These are phyloP conservation scores for Chimonanthus salicifolius DNA, from an alignment of 164 flowering plant genomes.

Conservation along the genomic window DNA sequence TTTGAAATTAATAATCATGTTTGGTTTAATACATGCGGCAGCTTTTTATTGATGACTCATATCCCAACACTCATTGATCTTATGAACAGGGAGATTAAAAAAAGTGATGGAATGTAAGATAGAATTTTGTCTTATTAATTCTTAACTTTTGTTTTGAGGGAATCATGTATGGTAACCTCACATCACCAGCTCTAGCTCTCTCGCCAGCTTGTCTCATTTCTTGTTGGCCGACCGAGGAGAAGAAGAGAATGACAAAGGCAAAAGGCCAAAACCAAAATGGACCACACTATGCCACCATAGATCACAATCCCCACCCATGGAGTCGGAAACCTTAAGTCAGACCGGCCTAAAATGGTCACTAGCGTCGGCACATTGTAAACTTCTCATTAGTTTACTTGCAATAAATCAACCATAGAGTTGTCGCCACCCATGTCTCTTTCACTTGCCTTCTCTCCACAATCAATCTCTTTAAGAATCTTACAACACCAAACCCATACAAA, in stretches of 20 bases:
- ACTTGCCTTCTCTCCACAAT: slow-evolving; percentile 8
- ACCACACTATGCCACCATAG: slow-evolving; percentile 10
- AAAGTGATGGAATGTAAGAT: too few relatives aligned
- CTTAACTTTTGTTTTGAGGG: background rate
- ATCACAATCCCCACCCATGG: background rate
- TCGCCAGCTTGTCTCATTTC: slow-evolving; percentile 37
- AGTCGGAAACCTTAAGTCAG: background rate
- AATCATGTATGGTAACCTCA: background rate
- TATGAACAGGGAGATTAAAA: too few relatives aligned
- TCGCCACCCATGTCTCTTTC: slow-evolving; percentile 22
- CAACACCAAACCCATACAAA: background rate
- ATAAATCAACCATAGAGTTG: slow-evolving; percentile 2
- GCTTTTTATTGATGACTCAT: too few relatives aligned
- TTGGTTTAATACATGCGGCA: too few relatives aligned
- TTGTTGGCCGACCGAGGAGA: slow-evolving; percentile 49
- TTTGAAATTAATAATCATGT: too few relatives aligned
- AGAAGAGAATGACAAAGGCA: slow-evolving; percentile 22
- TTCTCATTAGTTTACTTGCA: background rate
- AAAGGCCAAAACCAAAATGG: background rate
- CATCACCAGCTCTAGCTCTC: slow-evolving; percentile 8
- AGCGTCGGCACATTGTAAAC: slow-evolving; percentile 17
- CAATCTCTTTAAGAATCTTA: background rate
- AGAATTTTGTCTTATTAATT: background rate
- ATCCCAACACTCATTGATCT: too few relatives aligned
- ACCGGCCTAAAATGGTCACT: slow-evolving; percentile 18